Evolutionary conservation across 352 stramenopile genomes (phyloP), one percentile per base, ranked within the genome.

Genomic region (Pythium insidiosum): DNA sequence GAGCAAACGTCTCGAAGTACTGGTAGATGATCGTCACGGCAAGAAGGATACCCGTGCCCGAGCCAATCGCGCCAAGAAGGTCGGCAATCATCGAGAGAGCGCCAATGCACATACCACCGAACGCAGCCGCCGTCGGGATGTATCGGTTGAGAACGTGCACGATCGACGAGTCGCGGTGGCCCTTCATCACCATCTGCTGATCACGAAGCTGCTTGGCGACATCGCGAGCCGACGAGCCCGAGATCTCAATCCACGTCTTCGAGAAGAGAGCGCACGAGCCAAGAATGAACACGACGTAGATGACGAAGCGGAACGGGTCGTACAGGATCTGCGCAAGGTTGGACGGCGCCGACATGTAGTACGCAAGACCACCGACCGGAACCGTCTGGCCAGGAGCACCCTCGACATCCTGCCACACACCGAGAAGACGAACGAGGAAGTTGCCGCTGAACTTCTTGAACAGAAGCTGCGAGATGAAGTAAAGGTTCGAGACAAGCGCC

Each of bases 241-340:
- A 98, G 49, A 99, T 97, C 69, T 99, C 95, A 63, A 99, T 99
- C 97, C 97, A 99, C 37, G 95, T 99, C 73, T 98, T 98, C 43
- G 93, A 98, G 74, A 99, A 99, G 37, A 99, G 72, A 48, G 95
- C 97, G 73, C 97, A 99, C 50, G 94, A 96, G 26, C 91, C 95
- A 12, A 99, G 72, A 57, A 99, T 99, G 68, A 99, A 99, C 24
- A 95, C 73, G 26, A 99, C 74, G 86, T 99, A 99, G 60, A 99
- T 96, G 30, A 99, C 72, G 46, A 97, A 96, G 61, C 98, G 96
- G 51, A 99, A 88, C 28, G 97, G 97, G 81, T 99, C 96, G 66
- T 95, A 97, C 58, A 99, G 71, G 59, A 99, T 97, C 56, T 99
- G 94, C 12, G 88, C 84, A 39, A 99, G 68, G 49, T 88, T 96